A percentile compares a stretch with the other conserved stretches of the same genome.
Evolutionary conservation across 768 basidiomycete genomes (phyloP).

Genomic region (Russula lepida): DNA sequence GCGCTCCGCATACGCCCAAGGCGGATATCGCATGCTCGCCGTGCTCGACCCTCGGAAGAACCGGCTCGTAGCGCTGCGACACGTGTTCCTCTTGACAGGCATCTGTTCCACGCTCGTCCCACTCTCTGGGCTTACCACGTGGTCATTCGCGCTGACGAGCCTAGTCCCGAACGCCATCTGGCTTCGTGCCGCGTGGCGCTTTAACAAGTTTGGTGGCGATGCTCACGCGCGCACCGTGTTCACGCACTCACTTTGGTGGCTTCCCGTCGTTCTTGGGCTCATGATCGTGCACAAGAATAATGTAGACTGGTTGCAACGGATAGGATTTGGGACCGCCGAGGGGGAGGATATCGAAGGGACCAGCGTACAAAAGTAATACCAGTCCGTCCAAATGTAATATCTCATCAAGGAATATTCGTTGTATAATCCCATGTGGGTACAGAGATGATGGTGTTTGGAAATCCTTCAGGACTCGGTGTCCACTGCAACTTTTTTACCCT

Average conservation of each 20-base stretch:
- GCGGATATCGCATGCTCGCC: slow-evolving; percentile 89
- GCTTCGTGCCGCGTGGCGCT: slow-evolving; percentile 59
- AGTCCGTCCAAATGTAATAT: not conserved
- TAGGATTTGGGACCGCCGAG: slow-evolving; percentile 30
- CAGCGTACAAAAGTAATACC: not conserved
- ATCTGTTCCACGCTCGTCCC: slow-evolving; percentile 77
- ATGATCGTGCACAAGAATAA: slow-evolving; percentile 96
- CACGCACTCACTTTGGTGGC: slow-evolving; percentile 78
- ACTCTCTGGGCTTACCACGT: slow-evolving; percentile 87
- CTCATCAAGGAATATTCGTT: not conserved
- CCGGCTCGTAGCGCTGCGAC: slow-evolving; percentile 76
- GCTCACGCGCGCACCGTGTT: slow-evolving; percentile 73
- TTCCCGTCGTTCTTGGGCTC: slow-evolving; percentile 80
- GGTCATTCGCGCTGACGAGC: slow-evolving; percentile 75
- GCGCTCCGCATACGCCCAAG: slow-evolving; percentile 82
- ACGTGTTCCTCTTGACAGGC: slow-evolving; percentile 66
- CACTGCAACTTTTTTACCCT: slow-evolving; percentile 11
- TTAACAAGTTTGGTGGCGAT: slow-evolving; percentile 65
- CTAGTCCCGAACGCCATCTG: slow-evolving; percentile 69
- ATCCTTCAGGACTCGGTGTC: slow-evolving; percentile 3
- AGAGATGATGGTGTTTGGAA: not conserved
- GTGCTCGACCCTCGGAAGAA: slow-evolving; percentile 73
- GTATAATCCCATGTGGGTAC: not conserved
- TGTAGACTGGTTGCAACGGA: slow-evolving; percentile 64
- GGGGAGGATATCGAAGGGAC: slow-evolving; percentile 3